Evolutionary conservation across 768 basidiomycete genomes (phyloP), one percentile per base, ranked within the genome.

Genomic region (Hortiboletus campestris): DNA sequence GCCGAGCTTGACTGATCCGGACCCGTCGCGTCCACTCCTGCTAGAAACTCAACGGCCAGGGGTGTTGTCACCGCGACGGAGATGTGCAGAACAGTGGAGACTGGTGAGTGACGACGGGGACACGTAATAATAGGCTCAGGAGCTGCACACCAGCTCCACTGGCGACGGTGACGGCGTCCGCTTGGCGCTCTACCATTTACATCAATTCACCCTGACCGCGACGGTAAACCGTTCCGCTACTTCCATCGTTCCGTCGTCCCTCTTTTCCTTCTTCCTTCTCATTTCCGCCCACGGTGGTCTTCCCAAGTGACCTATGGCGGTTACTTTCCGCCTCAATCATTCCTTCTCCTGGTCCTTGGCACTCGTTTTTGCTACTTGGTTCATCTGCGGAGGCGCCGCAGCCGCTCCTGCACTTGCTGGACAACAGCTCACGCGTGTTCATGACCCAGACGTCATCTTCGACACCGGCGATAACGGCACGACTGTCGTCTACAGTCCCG

Each of bases 401-500:
- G 51, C 53, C 41, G 11, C 46, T 25, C 25, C 48, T 40, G 44
- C 49, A 29, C 36, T 48, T 32, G 31, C 56, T 38, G 56, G 39
- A 22, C 51, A 64, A 20, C 58, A 55, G 40, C 60, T 72, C 46
- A 32, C 59, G n/a, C 70, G 55, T 19, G 57, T 68, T 22, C 49
- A 56, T 5, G 70, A 71, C 51, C 70, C 72, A 9, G 57, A 72
- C 41, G 72, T 73, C 49, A 39, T 71, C 53, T 61, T 71, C 22
- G 54, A 47, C 43, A 20, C n/a, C 9, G 29, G 50, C 40, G 31
- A 41, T 4, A 57, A 59, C 41, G 84, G 83, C 14, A 72, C 69
- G 22, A 72, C 71, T 3, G 43, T 69, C 49, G 76, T 84, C 17
- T 74, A 81, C 59, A 75, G 83, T 58, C 69, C 81, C 7, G 31